phyloP scores from a whole-genome alignment of 2,329 filamentous ascomycete genomes.

The Clarireedia paspali region DNA sequence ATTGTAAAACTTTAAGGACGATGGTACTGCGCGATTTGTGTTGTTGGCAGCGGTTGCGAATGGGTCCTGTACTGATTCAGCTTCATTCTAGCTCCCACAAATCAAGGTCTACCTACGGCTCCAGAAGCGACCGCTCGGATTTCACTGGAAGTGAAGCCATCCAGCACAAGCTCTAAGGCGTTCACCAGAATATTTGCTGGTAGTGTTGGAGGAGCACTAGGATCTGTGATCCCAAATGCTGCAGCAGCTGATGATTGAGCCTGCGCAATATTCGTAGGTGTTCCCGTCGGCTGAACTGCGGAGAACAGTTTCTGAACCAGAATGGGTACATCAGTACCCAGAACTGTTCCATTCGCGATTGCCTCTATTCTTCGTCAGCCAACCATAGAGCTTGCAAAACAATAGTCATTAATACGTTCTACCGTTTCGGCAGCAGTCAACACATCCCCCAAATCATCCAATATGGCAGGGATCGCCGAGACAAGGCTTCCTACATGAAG shows the following conservation, averaged over 20 bases:
- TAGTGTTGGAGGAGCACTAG: constrained; percentile 6
- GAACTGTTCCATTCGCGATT: constrained; percentile 15
- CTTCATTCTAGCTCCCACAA: neutral
- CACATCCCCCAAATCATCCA: neutral
- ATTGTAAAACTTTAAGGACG: constrained; percentile 18
- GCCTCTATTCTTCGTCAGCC: neutral
- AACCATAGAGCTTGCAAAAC: too few species aligned
- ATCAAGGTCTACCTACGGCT: neutral
- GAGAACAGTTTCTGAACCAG: constrained; percentile 13
- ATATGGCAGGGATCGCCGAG: neutral
- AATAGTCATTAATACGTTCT: neutral
- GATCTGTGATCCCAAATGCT: constrained; percentile 4
- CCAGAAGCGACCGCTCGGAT: constrained; percentile 7
- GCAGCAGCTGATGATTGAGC: constrained; percentile 11
- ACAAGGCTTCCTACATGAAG: neutral
- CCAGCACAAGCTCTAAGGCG: constrained; percentile 12
- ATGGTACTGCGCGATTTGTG: neutral
- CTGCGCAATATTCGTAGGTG: constrained; percentile 20
- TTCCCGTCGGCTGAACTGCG: constrained; percentile 22
- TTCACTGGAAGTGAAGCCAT: constrained; percentile 14
- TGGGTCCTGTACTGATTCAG: neutral
- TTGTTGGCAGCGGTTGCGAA: neutral
- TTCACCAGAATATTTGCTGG: constrained; percentile 12
- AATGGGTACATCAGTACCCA: constrained; percentile 12
- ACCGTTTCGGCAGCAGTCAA: neutral